Base-by-base conservation (phyloP, 176 grass and related monocot species). In the Carex kokanica region DNA sequence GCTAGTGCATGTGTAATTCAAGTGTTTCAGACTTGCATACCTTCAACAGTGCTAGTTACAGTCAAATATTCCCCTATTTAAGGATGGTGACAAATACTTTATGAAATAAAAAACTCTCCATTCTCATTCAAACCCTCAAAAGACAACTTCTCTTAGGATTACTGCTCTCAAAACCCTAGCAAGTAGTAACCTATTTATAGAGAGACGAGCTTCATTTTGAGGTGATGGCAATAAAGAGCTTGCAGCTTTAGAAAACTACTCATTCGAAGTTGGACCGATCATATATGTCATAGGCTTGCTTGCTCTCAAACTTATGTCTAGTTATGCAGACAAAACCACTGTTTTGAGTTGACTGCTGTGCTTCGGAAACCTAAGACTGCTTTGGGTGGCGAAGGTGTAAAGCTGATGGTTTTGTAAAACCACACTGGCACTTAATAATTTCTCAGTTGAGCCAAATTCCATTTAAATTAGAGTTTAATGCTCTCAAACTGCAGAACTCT, bases 21-120 rank as follows among this genome's bases (percentile, higher is more conserved):
- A 73, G n/a, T 24, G 7, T 73, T 73, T 73, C 3, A 73, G 41
- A 73, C 17, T 73, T 49, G 40, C 40, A 73, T 73, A 73, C n/a
- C n/a, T 47, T 73, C n/a, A 47, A 23, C 41, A 14, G 31, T 38
- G 13, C 64, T 47, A 20, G 67, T 20, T 43, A 24, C 36, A 73
- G 69, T 0, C 40, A 43, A 73, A 73, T 20, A 20, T 73, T 18
- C 69, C 15, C 36, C 38, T 21, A 73, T 73, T 49, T 47, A 21
- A 43, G 67, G 9, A 47, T 12, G 38, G 65, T 40, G 7, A 47
- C 38, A 73, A 47, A 47, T 73, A 49, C 40, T 73, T 13, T 6
- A 8, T 14, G 18, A 20, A 64, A 27, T 15, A 12, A 29, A 64
- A 15, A 57, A 17, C 1, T 18, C 5, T n/a, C 4, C 13, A 5